Base-by-base conservation (phyloP, 2,329 filamentous ascomycete species). In the Trichoderma sp. region DNA sequence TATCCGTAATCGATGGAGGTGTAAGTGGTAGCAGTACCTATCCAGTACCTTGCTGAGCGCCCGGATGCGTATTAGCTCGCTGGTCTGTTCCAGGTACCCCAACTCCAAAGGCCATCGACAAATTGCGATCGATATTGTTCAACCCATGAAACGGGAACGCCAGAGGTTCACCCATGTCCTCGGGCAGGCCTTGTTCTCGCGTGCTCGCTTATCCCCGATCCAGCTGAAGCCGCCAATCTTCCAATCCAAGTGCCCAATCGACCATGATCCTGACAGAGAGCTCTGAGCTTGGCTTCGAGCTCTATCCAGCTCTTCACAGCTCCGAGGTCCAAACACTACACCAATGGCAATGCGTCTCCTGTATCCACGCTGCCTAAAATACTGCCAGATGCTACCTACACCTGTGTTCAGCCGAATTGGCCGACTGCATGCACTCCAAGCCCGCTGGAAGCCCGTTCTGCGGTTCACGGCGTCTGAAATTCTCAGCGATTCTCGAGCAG, bases 221-320 rank as follows among this genome's bases (percentile, higher is more conserved):
- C 21, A 52, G 29, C 29, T 47, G 11, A 27, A 21, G 21, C 40
- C 24, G 29, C 21, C 29, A 63, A 52, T 29, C 27, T 31, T 63
- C 55, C 40, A 67, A 67, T 63, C 55, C 40, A 59, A 67, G 59
- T 67, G 64, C 55, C 55, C 64, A 67, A 67, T 67, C 55, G 64
- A 59, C 55, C 40, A 14, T 33, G 55, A 29, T 33, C 14, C 16
- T 49, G 47, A 49, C 27, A 33, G 8, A 16, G 29, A 59, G 64
- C 64, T 67, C 55, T 29, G 24, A 67, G 64, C 64, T 67, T 58
- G 49, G 55, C 64, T 40, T 47, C 29, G 43, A 58, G 53, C 53
- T 66, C 37, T 19, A 27, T 33, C 11, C 19, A 19, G 27, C 24
- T 33, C 43, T 55, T 27, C 33, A 33, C 27, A 2, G 13, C 66